Evolutionary conservation across 306 rosid genomes (phyloP).

Genomic region (Gastrolobium villosum): DNA sequence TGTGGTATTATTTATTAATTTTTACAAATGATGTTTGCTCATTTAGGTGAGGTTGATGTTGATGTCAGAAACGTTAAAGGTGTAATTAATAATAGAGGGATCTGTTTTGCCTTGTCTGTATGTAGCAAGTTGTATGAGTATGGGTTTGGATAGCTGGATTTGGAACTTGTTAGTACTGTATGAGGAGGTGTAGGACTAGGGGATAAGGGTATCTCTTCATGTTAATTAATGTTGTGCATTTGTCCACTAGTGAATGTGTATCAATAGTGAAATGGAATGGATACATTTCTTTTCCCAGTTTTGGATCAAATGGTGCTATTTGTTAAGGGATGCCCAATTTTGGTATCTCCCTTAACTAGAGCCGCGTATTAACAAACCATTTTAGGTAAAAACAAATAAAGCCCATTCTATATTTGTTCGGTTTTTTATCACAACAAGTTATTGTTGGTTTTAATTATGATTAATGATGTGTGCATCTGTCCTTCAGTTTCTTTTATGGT

Average conservation of each 20-base stretch:
- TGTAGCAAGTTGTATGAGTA: conserved; percentile 54
- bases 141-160: conserved; percentile 60
- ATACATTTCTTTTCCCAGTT: conserved; percentile 12
- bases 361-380: conserved; percentile 13
- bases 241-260: conserved; percentile 30
- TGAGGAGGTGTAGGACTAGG: neutral
- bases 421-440: conserved; percentile 28
- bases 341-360: conserved; percentile 15
- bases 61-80: conserved; percentile 48
- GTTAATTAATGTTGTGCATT: conserved; percentile 49
- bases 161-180: conserved; percentile 53
- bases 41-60: conserved; percentile 17
- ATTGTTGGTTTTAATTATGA: conserved; percentile 26
- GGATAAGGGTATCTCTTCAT: conserved; percentile 26
- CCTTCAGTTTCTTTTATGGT: conserved; percentile 7
- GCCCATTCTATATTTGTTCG: conserved; percentile 27
- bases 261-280: conserved; percentile 26
- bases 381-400: conserved; percentile 42
- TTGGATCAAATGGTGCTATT: conserved; percentile 17
- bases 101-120: conserved; percentile 52
- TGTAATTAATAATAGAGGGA: conserved; percentile 32
- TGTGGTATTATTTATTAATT: neutral
- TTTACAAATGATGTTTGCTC: neutral
- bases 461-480: conserved; percentile 29
- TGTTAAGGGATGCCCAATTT: conserved; percentile 11